These are phyloP conservation scores for Daphne laureola DNA, from an alignment of 441 rosid genomes.

Conservation along the genomic window DNA sequence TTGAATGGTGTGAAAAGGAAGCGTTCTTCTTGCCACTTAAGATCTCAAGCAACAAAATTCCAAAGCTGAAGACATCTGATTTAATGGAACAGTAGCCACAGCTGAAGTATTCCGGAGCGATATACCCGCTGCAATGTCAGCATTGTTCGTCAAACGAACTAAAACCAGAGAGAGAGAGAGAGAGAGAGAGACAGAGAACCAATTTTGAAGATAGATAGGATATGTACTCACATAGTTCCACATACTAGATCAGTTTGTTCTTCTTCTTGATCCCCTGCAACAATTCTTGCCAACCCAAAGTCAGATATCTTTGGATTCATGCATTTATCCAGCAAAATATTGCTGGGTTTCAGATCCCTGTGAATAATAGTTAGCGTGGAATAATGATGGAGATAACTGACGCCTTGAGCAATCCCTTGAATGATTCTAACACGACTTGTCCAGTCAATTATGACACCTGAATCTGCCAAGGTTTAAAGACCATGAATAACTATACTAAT, in stretches of 20 bases:
- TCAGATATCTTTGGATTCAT: constrained; percentile 35
- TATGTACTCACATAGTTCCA: constrained; percentile 34
- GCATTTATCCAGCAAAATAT: constrained; percentile 23
- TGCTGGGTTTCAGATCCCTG: constrained; percentile 43
- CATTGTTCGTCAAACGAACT: too few relatives aligned
- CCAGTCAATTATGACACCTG: constrained; percentile 27
- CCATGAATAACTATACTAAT: too few relatives aligned
- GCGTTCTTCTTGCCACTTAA: constrained; percentile 26
- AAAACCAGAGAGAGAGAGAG: too few relatives aligned
- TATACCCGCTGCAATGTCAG: not conserved
- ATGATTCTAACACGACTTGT: constrained; percentile 26
- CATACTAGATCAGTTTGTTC: constrained; percentile 46
- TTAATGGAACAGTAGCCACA: constrained; percentile 28
- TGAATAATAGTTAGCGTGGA: constrained; percentile 42
- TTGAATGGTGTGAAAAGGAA: constrained; percentile 20
- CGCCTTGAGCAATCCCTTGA: constrained; percentile 37
- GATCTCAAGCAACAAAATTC: constrained; percentile 27
- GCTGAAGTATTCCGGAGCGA: constrained; percentile 29
- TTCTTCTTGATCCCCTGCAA: constrained; percentile 36
- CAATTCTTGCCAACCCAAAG: constrained; percentile 52
- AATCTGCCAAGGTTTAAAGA: constrained; percentile 15
- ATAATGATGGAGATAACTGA: constrained; percentile 47
- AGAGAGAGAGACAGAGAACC: too few relatives aligned
- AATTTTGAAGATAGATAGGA: too few relatives aligned
- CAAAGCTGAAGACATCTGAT: constrained; percentile 31